A percentile compares a stretch with the other conserved stretches of the same genome.
Evolutionary conservation across 352 stramenopile genomes (phyloP).

Genomic region (Globisporangium abappressorium): DNA sequence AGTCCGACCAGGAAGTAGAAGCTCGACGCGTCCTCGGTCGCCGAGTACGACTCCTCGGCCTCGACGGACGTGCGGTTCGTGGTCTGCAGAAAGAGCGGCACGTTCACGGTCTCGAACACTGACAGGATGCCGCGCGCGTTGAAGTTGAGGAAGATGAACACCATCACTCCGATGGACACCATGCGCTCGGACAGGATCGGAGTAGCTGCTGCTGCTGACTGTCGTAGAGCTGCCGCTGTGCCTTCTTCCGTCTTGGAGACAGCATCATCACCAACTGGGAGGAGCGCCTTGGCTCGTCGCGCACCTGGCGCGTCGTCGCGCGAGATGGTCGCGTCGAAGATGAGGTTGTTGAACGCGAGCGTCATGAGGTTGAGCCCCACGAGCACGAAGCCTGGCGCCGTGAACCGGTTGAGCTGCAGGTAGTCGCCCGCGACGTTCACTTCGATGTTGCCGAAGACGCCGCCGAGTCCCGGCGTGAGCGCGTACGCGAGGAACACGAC

Average conservation of each 20-base stretch:
- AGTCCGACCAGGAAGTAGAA: too few relatives aligned
- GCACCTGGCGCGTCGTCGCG: conserved; percentile 32
- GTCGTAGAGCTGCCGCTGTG: too few relatives aligned
- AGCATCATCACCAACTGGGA: too few relatives aligned
- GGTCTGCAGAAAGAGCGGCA: conserved; percentile 58
- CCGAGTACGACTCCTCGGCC: too few relatives aligned
- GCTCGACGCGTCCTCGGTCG: too few relatives aligned
- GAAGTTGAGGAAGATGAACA: conserved; percentile 85
- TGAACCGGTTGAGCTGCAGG: conserved; percentile 61
- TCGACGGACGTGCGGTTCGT: too few relatives aligned
- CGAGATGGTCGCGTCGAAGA: conserved; percentile 51
- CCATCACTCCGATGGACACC: too few relatives aligned
- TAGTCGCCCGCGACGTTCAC: conserved; percentile 30
- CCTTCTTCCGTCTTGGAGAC: too few relatives aligned
- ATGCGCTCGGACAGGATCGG: too few relatives aligned
- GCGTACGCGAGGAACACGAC: conserved; percentile 40
- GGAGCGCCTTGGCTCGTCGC: conserved; percentile 5
- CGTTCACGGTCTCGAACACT: conserved; percentile 84
- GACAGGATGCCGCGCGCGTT: conserved; percentile 70
- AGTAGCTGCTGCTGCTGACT: too few relatives aligned
- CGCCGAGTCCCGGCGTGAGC: conserved; percentile 40
- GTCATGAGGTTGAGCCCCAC: conserved; percentile 43
- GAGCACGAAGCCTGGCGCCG: conserved; percentile 51
- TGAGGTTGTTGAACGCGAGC: conserved; percentile 37
- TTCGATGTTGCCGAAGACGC: conserved; percentile 43